A percentile compares a stretch with the other conserved stretches of the same genome.
Conservation (phyloP, 148 eudicot genomes). For the Rhododendron molle region DNA sequence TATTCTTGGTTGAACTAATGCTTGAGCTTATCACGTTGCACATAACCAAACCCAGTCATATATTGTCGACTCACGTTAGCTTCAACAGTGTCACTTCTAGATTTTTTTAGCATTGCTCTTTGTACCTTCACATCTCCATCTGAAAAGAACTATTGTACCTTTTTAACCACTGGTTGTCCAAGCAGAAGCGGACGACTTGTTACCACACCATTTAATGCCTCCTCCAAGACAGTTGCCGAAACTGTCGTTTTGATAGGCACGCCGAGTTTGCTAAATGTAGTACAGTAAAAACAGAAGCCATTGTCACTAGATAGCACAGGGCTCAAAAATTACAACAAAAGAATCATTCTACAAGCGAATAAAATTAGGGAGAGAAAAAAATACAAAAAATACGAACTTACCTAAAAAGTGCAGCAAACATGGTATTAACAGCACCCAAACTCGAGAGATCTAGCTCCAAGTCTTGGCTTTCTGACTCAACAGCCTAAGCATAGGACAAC, state of each 20-base stretch:
- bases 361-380: constrained; percentile 1
- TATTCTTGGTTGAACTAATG: background rate
- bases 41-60: background rate
- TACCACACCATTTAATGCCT: constrained; percentile 82
- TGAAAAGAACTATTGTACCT: constrained; percentile 39
- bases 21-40: background rate
- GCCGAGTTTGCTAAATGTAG: constrained; percentile 72
- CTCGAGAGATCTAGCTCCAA: constrained; percentile 97
- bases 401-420: constrained; percentile 98
- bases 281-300: constrained; percentile 1
- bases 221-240: constrained; percentile 91
- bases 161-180: constrained; percentile 66
- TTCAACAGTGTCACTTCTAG: background rate
- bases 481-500: constrained; percentile 51
- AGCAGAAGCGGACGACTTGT: constrained; percentile 55
- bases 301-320: constrained; percentile 4
- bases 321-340: background rate
- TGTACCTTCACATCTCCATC: background rate
- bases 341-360: background rate
- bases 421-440: constrained; percentile 90
- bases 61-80: background rate
- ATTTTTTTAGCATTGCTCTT: background rate
- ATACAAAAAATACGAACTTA: constrained; percentile 7
- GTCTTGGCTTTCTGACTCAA: constrained; percentile 87
- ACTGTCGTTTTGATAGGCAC: constrained; percentile 96